Base-by-base conservation (phyloP, 306 rosid genomes). In the Ormosia emarginata region DNA sequence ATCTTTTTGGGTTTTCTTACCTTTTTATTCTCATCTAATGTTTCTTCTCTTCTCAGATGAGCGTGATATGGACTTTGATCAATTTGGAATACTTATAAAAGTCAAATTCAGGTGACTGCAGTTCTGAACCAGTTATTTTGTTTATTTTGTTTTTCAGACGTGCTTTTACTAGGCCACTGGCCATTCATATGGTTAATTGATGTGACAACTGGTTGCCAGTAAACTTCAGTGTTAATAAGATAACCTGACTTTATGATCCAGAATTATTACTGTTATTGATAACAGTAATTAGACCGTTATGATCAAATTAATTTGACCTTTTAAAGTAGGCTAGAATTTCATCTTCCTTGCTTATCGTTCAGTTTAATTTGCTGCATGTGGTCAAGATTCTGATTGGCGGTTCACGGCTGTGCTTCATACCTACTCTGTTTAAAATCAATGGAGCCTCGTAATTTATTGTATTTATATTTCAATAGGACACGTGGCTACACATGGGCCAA, bases 61-160 rank as follows among this genome's bases (percentile, higher is more conserved):
- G 86, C 97, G 85, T 71, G 97, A 84, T 53, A 84, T 85, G 84
- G 93, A 95, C 88, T 95, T 91, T 6, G 94, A 90, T 85, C 93
- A 86, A 82, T 95, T 59, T 88, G 99, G 99, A 61, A 91, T 95
- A 88, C 90, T 84, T 24, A 90, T 93, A 83, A 95, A 95, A 92
- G 99, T 95, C 36, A 95, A 95, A 88, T 95, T 95, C 92, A 95
- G 99, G 99, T 95, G 86, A 87, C 67, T 63, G 68, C 55, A 43
- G 71, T 59, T 73, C 53, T 67, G 33, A 46, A 41, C 63, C 71
- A 6, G 61, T 81, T 52, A 5, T 15, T 62, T 67, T 40, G 24
- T 43, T 24, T 62, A 6, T 61, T 49, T 7, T 40, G 37, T 14
- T 61, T 10, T 36, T 34, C 33, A 59, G 18, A 58, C 18, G 72